Conservation (phyloP, 176 grass and related monocot genomes). For the Ensete glaucum region DNA sequence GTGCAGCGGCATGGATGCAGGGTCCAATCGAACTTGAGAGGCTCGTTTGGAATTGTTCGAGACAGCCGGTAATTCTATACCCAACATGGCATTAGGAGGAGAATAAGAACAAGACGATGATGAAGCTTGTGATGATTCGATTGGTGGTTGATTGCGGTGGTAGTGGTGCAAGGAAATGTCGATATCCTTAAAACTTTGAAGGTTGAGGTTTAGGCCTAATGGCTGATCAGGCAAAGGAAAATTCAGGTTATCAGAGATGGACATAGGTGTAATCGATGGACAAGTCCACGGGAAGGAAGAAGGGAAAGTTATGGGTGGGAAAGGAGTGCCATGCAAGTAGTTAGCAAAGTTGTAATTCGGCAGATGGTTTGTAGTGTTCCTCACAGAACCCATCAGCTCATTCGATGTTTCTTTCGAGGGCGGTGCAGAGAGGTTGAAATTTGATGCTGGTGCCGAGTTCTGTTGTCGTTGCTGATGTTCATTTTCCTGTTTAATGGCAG, state of each 20-base stretch:
- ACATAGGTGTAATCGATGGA: conserved; percentile 20
- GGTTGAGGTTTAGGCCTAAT: conserved; percentile 80
- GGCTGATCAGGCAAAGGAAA: conserved; percentile 55
- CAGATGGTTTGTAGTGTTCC: not conserved
- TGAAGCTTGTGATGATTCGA: conserved; percentile 29
- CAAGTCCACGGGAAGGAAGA: conserved; percentile 21
- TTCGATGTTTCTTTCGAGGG: conserved; percentile 15
- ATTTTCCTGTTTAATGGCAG: conserved; percentile 87
- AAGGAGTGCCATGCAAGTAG: conserved; percentile 21
- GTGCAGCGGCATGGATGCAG: conserved; percentile 29
- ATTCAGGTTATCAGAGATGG: conserved; percentile 25
- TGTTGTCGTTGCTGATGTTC: conserved; percentile 53
- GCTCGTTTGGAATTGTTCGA: conserved; percentile 9
- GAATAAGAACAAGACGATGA: conserved; percentile 39
- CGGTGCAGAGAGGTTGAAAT: conserved; percentile 25
- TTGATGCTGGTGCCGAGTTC: not conserved
- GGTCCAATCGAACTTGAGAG: conserved; percentile 5
- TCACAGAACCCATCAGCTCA: conserved; percentile 3
- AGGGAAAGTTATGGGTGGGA: conserved; percentile 22
- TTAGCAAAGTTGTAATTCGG: conserved; percentile 8
- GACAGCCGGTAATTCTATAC: not conserved
- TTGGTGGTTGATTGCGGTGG: not conserved
- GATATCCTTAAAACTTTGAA: conserved; percentile 55
- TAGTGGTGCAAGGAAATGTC: conserved; percentile 9
- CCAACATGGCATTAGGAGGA: conserved; percentile 23